Evolutionary conservation across 139 green algal species (phyloP), one percentile per base, ranked within the genome.

Genomic region (Chlamydomonas schloesseri): DNA sequence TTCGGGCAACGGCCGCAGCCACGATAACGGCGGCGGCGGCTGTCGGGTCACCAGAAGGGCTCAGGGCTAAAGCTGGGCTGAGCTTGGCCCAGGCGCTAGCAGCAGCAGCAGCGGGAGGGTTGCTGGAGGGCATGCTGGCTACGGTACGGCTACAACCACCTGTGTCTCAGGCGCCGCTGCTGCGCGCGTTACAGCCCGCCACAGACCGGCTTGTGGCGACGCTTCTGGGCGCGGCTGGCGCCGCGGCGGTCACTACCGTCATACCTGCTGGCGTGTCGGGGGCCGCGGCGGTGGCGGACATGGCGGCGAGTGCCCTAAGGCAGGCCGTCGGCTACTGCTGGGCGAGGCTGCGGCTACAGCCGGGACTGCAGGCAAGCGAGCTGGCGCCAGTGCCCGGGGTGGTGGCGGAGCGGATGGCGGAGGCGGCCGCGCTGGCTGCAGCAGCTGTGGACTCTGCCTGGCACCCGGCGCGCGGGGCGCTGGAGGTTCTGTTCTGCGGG

Each of bases 391-490:
- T 42, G 21, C 26, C 11, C 2, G 26, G 3, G 37, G 17, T 46
- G 23, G 57, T 33, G n/a, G 46, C n/a, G n/a, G 21, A 76, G 8
- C 36, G 23, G 18, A 36, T 73, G 65, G 64, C 31, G 47, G 67
- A 67, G 24, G n/a, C 50, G 47, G 31, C 47, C 47, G 64, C 67
- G 21, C n/a, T 33, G 14, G 42, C 37, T 1, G 42, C 23, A 34
- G 62, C 69, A 15, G 29, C 47, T 42, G 24, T 5, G 36, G 24
- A n/a, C n/a, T n/a, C n/a, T n/a, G n/a, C 28, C 50, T 85, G 79
- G 79, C 79, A 85, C 69, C 79, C 79, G 6, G n/a, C 79, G 8
- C 65, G 79, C 8, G 79, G 79, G 1, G 31, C 67, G 23, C 47
- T 85, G 31, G 33, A 31, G 65, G 10, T 69, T 67, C 46, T 85